These are phyloP conservation scores for Inosperma sp. DNA, from an alignment of 768 basidiomycete species.

Conservation along the genomic window DNA sequence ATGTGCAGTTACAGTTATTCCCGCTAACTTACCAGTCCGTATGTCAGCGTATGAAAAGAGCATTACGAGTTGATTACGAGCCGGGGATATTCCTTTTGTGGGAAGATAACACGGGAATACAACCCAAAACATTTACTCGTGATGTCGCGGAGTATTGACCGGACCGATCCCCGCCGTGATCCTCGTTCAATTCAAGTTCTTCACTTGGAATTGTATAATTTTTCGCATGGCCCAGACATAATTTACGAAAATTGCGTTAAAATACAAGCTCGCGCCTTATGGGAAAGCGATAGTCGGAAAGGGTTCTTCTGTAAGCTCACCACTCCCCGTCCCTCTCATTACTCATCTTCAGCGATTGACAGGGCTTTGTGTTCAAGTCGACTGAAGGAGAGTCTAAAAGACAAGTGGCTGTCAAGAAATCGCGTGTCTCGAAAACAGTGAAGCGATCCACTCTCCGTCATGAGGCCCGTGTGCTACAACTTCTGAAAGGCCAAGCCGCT, in stretches of 20 bases:
- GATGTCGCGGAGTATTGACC: too few relatives aligned
- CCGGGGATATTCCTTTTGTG: too few relatives aligned
- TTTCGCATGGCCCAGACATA: too few relatives aligned
- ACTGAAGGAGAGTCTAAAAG: conserved; percentile 18
- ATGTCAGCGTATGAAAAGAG: too few relatives aligned
- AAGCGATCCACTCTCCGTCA: conserved; percentile 27
- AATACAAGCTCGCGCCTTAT: conserved; percentile 18
- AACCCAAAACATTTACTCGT: too few relatives aligned
- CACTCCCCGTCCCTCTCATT: background rate
- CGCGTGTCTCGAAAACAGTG: conserved; percentile 27
- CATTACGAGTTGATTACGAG: too few relatives aligned
- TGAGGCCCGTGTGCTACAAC: conserved; percentile 25
- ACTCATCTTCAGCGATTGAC: conserved; percentile 13
- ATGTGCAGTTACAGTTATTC: too few relatives aligned
- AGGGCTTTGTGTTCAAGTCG: conserved; percentile 23
- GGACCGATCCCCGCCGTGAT: too few relatives aligned
- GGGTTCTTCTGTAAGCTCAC: conserved; percentile 3
- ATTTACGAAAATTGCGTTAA: conserved; percentile 12
- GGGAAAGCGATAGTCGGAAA: conserved; percentile 6
- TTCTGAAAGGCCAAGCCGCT: conserved; percentile 28
- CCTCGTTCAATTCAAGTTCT: too few relatives aligned
- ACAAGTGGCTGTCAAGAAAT: conserved; percentile 29
- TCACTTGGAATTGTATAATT: too few relatives aligned
- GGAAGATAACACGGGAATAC: too few relatives aligned
- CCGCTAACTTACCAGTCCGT: too few relatives aligned